These are phyloP conservation scores for Wilhelminamyces savonicus DNA, from an alignment of 805 yeast genomes.

Conservation along the genomic window DNA sequence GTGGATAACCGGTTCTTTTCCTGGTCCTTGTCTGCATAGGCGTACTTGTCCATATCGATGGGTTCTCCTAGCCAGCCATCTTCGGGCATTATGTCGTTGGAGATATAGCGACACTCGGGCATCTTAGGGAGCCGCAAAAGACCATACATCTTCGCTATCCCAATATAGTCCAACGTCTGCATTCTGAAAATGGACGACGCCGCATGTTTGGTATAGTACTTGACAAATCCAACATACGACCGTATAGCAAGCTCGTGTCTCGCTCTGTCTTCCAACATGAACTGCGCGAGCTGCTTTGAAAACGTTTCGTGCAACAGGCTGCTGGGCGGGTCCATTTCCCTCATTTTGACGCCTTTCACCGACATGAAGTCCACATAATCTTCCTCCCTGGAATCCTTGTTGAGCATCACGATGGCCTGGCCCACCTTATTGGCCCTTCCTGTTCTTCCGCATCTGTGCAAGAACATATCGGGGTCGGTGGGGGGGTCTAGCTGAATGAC, in stretches of 20 bases:
- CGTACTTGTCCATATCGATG: slow-evolving; percentile 62
- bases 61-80: slow-evolving; percentile 69
- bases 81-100: slow-evolving; percentile 46
- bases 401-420: slow-evolving; percentile 67
- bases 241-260: slow-evolving; percentile 76
- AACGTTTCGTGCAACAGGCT: slow-evolving; percentile 19
- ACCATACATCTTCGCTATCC: slow-evolving; percentile 72
- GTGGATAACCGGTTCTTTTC: slow-evolving; percentile 60
- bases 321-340: slow-evolving; percentile 25
- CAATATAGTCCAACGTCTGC: slow-evolving; percentile 62
- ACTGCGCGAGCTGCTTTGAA: slow-evolving; percentile 29
- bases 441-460: slow-evolving; percentile 93
- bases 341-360: slow-evolving; percentile 55
- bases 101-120: slow-evolving; percentile 73
- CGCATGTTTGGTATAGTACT: slow-evolving; percentile 81
- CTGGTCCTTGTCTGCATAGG: slow-evolving; percentile 56
- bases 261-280: slow-evolving; percentile 68
- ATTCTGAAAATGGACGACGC: slow-evolving; percentile 85
- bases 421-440: slow-evolving; percentile 89
- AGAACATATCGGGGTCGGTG: slow-evolving; percentile 81
- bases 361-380: slow-evolving; percentile 75
- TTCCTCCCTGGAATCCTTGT: slow-evolving; percentile 67
- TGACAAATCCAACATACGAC: slow-evolving; percentile 76
- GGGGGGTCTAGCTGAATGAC: slow-evolving; percentile 97
- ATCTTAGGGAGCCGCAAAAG: slow-evolving; percentile 80